Base-by-base conservation (phyloP, 345 rosid species). In the Cardamine resedifolia region DNA sequence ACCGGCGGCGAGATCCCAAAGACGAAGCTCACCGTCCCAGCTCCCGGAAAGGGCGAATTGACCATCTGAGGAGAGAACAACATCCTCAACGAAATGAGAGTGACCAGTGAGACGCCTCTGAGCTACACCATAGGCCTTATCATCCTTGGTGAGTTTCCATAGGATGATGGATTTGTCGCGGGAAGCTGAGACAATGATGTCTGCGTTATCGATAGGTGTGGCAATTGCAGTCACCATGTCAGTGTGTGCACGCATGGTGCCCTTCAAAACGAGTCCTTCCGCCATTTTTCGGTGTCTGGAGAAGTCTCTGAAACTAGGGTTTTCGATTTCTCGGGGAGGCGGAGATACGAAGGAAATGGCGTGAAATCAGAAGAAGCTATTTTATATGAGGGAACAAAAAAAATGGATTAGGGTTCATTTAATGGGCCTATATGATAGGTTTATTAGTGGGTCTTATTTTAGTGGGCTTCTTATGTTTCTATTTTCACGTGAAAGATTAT, bases 11-110 rank as follows among this genome's bases (percentile, higher is more conserved):
- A 94, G 90, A 68, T 94, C 98, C 98, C 98, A 94, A 39, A 94
- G 96, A 7, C 98, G 97, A 23, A 94, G 97, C 88, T 94, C 98
- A 23, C 96, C 88, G 73, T 94, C 98, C 98, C 98, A 94, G 38
- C 97, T 86, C 6, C 98, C 96, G 27, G 98, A 94, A 39, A 94
- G 94, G 0, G 98, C 98, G 74, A 94, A 94, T 83, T 91, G 97
- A 15, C 97, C 88, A 47, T 94, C 98, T 16, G 95, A 94, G 10
- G 99, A 95, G 39, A 95, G 94, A 10, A 95, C 99, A 16, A 92
- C 99, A 34, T 95, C 99, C 80, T 95, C 83, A 3, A 92, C 97
- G 57, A 92, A 95, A 78, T 87, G 92, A 24, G 98, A 92, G 76
- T 95, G 99, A 19, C 99, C 99, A 28, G 97, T 92, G 60, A 95